Conservation (phyloP, 73 alveolate species). For the Paraurostyla sp. region DNA sequence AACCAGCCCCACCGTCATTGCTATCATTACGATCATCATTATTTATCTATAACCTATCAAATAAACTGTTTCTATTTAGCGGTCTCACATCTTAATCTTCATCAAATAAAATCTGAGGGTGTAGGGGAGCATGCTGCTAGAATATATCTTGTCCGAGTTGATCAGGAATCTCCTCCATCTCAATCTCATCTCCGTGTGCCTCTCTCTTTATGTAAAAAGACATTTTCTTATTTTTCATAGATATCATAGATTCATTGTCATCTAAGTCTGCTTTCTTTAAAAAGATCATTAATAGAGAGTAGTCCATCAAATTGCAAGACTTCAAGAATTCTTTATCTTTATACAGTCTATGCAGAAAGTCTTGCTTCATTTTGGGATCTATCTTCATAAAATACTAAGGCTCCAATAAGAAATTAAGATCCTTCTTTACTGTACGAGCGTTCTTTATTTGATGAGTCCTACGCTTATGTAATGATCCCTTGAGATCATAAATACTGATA, state of each 20-base stretch:
- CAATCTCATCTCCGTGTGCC: slow-evolving; percentile 29
- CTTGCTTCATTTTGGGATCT: neutral
- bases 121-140: neutral
- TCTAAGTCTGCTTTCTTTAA: neutral
- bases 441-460: slow-evolving; percentile 23
- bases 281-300: slow-evolving; percentile 44
- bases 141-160: neutral
- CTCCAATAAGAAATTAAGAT: slow-evolving; percentile 53
- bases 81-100: slow-evolving; percentile 46
- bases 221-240: neutral
- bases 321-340: slow-evolving; percentile 52
- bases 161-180: slow-evolving; percentile 37
- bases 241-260: neutral
- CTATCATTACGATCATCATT: neutral
- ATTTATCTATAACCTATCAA: neutral
- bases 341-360: neutral
- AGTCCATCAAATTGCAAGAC: slow-evolving; percentile 49
- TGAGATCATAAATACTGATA: slow-evolving; percentile 44
- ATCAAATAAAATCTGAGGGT: slow-evolving; percentile 1
- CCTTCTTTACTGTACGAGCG: slow-evolving; percentile 42
- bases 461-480: slow-evolving; percentile 58
- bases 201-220: slow-evolving; percentile 32
- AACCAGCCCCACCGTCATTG: no score
- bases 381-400: neutral
- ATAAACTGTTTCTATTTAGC: neutral